These are phyloP conservation scores for Lolium multiflorum DNA, from an alignment of 176 grass and related monocot genomes.

Conservation along the genomic window DNA sequence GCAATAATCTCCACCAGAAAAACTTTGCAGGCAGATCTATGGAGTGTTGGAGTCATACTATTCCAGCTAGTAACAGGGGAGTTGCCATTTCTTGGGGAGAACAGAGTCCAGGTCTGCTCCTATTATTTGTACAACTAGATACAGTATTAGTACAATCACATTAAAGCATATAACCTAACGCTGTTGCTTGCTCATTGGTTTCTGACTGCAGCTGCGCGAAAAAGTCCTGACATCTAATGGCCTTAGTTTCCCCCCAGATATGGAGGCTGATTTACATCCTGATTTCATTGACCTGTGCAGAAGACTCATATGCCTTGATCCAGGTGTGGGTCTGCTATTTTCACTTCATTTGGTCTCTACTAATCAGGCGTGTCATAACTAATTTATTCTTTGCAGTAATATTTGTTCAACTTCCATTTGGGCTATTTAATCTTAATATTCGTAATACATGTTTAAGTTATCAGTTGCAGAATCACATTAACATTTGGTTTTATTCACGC, in stretches of 20 bases:
- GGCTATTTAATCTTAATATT: neutral
- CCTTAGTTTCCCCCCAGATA: conserved; percentile 62
- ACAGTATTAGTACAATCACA: neutral
- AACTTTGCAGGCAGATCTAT: conserved; percentile 75
- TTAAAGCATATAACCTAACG: conserved; percentile 32
- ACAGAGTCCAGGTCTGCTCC: conserved; percentile 47
- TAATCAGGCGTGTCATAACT: conserved; percentile 4
- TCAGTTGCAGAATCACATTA: neutral
- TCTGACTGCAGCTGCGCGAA: conserved; percentile 51
- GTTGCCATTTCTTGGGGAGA: conserved; percentile 54
- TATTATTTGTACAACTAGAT: conserved; percentile 8
- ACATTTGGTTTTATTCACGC: conserved; percentile 49
- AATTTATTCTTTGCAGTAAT: conserved; percentile 23
- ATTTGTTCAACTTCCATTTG: neutral
- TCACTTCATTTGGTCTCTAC: conserved; percentile 32
- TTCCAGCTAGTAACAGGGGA: conserved; percentile 77
- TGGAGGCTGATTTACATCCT: conserved; percentile 55
- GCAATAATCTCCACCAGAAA: conserved; percentile 21
- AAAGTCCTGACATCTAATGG: conserved; percentile 67
- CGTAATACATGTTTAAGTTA: neutral
- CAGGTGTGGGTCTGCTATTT: conserved; percentile 47
- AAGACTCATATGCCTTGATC: conserved; percentile 64
- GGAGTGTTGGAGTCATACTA: conserved; percentile 78
- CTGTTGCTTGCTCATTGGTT: conserved; percentile 29
- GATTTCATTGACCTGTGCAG: conserved; percentile 70